Evolutionary conservation across 1,284 basidiomycete genomes (phyloP).

Genomic region (Thelephora terrestris): DNA sequence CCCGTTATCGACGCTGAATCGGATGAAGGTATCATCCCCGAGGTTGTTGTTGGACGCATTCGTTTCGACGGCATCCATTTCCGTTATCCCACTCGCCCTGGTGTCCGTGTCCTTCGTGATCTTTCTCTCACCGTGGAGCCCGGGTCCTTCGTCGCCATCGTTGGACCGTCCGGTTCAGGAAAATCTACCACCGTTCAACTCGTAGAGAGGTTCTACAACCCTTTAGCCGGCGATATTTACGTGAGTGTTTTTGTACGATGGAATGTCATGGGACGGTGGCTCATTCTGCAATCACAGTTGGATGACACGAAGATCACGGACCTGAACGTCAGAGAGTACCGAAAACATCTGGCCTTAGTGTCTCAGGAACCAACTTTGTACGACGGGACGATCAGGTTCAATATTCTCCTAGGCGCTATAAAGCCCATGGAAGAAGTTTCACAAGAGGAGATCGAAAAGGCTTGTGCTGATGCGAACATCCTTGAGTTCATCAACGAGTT

Average conservation of each 20-base stretch:
- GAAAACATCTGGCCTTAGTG: constrained; percentile 80
- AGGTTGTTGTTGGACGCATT: constrained; percentile 59
- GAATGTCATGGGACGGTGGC: constrained; percentile 2
- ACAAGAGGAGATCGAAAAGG: constrained; percentile 78
- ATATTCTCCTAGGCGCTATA: constrained; percentile 79
- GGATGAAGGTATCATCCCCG: constrained; percentile 52
- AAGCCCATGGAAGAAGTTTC: constrained; percentile 79
- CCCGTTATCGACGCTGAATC: constrained; percentile 82
- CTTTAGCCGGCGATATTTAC: constrained; percentile 60
- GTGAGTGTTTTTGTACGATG: constrained; percentile 26
- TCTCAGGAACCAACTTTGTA: constrained; percentile 93
- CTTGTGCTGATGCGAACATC: constrained; percentile 83
- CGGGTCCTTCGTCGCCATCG: constrained; percentile 54
- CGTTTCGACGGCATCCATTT: constrained; percentile 83
- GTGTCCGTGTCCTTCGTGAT: constrained; percentile 77
- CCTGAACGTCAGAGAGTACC: constrained; percentile 76
- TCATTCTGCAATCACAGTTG: constrained; percentile 33
- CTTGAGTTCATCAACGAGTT: constrained; percentile 84
- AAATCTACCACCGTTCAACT: constrained; percentile 88
- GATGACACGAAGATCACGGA: constrained; percentile 76
- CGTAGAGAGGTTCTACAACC: constrained; percentile 85
- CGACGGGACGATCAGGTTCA: constrained; percentile 81
- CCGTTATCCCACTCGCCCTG: constrained; percentile 87
- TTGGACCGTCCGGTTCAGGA: constrained; percentile 83
- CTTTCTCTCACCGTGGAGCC: constrained; percentile 76